A percentile compares a stretch with the other conserved stretches of the same genome.
Evolutionary conservation across 2,329 filamentous ascomycete species (phyloP).

Genomic region (Aspergillus proliferans): DNA sequence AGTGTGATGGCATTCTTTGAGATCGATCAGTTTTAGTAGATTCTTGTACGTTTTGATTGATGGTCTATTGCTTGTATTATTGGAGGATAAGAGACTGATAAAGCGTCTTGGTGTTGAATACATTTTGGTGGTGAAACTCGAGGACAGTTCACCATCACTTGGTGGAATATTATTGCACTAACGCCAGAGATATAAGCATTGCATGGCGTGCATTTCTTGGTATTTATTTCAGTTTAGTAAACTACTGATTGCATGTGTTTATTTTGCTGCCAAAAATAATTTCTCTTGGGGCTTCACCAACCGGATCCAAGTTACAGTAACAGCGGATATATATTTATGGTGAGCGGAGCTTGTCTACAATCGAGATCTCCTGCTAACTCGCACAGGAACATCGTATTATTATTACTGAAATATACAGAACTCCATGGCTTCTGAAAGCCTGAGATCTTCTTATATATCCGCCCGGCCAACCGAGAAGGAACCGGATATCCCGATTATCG

Average conservation of each 20-base stretch:
- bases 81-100: too few species aligned
- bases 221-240: too few species aligned
- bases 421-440: constrained; percentile 2
- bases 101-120: too few species aligned
- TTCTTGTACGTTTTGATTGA: too few species aligned
- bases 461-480: constrained; percentile 14
- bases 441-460: constrained; percentile 12
- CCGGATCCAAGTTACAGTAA: neutral
- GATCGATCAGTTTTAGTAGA: too few species aligned
- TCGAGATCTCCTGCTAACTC: neutral
- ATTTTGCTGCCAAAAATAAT: neutral
- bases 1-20: neutral
- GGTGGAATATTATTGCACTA: too few species aligned
- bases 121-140: too few species aligned
- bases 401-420: neutral
- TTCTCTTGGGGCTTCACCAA: neutral
- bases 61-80: too few species aligned
- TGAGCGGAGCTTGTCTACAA: neutral
- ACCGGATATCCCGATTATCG: constrained; percentile 35
- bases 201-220: too few species aligned
- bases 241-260: too few species aligned
- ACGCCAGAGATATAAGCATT: too few species aligned
- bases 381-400: neutral
- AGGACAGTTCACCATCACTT: too few species aligned
- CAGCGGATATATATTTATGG: neutral